phyloP scores from a whole-genome alignment of 768 basidiomycete species.

The Agaricus subrufescens region DNA sequence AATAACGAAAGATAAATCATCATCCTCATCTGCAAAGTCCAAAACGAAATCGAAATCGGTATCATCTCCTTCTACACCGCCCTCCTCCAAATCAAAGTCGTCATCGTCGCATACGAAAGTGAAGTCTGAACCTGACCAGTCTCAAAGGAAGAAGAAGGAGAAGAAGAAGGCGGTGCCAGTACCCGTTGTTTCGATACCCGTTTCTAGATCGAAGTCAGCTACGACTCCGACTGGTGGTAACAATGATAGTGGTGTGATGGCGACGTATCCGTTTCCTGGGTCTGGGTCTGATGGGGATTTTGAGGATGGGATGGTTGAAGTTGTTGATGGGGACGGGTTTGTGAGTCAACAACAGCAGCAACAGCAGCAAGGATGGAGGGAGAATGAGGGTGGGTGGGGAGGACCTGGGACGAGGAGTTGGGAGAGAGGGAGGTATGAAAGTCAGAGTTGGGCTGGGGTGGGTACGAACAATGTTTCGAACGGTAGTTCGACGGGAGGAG shows the following conservation, averaged over 20 bases:
- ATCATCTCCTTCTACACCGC: conserved; percentile 18
- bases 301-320: conserved; percentile 4
- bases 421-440: conserved; percentile 10
- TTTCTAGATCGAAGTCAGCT: not conserved
- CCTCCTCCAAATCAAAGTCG: conserved; percentile 5
- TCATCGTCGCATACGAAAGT: conserved; percentile 7
- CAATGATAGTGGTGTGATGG: conserved; percentile 29
- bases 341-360: not conserved
- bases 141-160: conserved; percentile 23
- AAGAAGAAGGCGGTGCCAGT: conserved; percentile 32
- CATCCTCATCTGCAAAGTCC: conserved; percentile 18
- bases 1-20: conserved; percentile 16
- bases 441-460: conserved; percentile 6
- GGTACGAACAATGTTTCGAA: not conserved
- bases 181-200: conserved; percentile 35
- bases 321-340: not conserved
- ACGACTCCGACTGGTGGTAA: conserved; percentile 11
- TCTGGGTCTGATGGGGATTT: conserved; percentile 31
- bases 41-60: conserved; percentile 5
- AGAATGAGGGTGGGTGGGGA: conserved; percentile 7
- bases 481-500: conserved; percentile 3
- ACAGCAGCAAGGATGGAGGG: conserved; percentile 1
- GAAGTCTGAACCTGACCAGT: not conserved
- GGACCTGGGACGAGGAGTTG: conserved; percentile 18
- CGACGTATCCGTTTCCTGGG: conserved; percentile 57